Evolutionary conservation across 495 filamentous ascomycete species (phyloP), one percentile per base, ranked within the genome.

Genomic region (Sphaerosporella brunnea): DNA sequence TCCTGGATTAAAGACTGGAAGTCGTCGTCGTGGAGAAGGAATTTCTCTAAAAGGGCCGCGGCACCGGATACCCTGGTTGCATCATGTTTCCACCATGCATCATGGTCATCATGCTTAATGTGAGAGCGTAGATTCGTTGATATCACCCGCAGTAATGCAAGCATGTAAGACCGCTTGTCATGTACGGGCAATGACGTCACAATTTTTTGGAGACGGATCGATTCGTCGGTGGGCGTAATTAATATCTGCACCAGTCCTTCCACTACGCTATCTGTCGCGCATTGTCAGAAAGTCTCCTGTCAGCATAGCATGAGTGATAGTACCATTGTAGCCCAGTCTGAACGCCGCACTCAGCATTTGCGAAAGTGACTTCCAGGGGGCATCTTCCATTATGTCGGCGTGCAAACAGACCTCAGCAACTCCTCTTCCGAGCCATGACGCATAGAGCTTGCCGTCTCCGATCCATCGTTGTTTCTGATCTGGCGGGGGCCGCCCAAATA

Each of bases 301-400:
- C 19, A 43, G 21, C 40, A 3, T 18, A 18, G 4, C 11, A 7
- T 57, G 28, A 46, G 5, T 10, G 24, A 35, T 18, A 8, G 62
- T 69, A 85, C 85, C 79, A 34, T 70, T 65, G 64, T 88, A 80
- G 3, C 84, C 87, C 47, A 95, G 62, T 23, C 73, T 75, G 32
- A 90, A 63, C 0, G 73, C 69, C 53, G 78, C 80, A 8, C 70
- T 69, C 26, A 79, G 67, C 23, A 94, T 53, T 32, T 75, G 69
- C 36, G 75, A 69, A 19, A 73, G 69, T 25, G 72, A 60, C 50
- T 73, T 78, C 66, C 67, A 69, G 1, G 50, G 61, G 19, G 62
- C 61, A 24, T 70, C 66, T 23, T 73, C 63, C 20, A 66, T 53
- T 68, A 34, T 87, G 68, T 53, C 77, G 52, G 43, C 23, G 13